A percentile compares a stretch with the other conserved stretches of the same genome.
These are phyloP conservation scores for Coniella lustricola DNA, from an alignment of 2,329 filamentous ascomycete species.

Conservation along the genomic window DNA sequence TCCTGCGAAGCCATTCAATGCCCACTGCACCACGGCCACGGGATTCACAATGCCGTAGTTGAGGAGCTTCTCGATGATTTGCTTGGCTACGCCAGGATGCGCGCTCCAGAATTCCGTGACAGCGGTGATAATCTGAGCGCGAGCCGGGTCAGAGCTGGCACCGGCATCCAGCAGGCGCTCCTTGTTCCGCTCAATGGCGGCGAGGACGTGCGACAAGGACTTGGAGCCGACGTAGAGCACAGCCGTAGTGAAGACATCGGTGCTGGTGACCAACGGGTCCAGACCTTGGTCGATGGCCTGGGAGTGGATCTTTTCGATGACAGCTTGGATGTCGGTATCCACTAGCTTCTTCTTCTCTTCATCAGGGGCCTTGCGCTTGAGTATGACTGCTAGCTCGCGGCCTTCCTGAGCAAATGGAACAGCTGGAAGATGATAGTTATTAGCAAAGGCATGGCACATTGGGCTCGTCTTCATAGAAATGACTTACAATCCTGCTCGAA, in stretches of 20 bases:
- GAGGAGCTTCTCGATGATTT: slow-evolving; percentile 91
- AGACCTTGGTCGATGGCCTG: slow-evolving; percentile 63
- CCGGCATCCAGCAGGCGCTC: slow-evolving; percentile 77
- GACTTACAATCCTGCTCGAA: slow-evolving; percentile 66
- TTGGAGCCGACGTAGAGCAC: slow-evolving; percentile 93
- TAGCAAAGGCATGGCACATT: slow-evolving; percentile 35
- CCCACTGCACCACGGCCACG: slow-evolving; percentile 82
- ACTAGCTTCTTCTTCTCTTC: slow-evolving; percentile 71
- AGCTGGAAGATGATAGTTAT: slow-evolving; percentile 49
- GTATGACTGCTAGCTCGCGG: slow-evolving; percentile 69
- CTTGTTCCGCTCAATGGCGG: slow-evolving; percentile 92
- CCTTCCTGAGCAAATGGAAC: slow-evolving; percentile 79
- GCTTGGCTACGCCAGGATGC: slow-evolving; percentile 84
- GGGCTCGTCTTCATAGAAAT: neutral
- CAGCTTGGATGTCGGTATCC: slow-evolving; percentile 77
- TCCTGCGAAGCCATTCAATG: slow-evolving; percentile 53
- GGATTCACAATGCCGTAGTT: slow-evolving; percentile 95
- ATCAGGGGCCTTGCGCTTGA: slow-evolving; percentile 78
- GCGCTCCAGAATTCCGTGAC: slow-evolving; percentile 91
- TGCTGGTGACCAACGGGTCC: slow-evolving; percentile 78
- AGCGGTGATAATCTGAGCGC: slow-evolving; percentile 80
- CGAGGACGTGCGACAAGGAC: slow-evolving; percentile 90
- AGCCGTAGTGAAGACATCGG: slow-evolving; percentile 87
- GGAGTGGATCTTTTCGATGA: slow-evolving; percentile 76
- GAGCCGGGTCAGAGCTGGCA: slow-evolving; percentile 64